Conservation (phyloP, 495 filamentous ascomycete genomes). For the Durotheca rogersii region DNA sequence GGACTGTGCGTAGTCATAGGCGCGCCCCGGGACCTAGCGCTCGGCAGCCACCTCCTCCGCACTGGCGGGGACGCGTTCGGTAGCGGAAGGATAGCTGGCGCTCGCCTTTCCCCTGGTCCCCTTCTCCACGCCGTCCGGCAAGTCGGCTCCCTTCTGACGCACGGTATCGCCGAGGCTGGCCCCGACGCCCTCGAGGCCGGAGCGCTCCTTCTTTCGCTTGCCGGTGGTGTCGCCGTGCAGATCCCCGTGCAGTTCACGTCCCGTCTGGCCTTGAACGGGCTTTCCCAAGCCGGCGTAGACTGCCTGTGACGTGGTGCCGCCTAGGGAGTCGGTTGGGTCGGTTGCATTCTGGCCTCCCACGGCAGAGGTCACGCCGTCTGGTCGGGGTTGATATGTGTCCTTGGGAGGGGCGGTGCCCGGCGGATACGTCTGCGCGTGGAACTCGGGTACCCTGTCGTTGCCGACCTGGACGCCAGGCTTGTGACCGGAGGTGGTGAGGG, state of each 20-base stretch:
- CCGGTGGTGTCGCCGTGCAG: conserved; percentile 27
- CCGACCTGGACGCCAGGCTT: conserved; percentile 62
- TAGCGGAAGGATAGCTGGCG: conserved; percentile 40
- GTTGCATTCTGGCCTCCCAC: conserved; percentile 18
- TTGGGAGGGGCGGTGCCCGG: conserved; percentile 65
- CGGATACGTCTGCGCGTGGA: conserved; percentile 59
- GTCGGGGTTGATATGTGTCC: conserved; percentile 60
- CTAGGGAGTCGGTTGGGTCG: conserved; percentile 54
- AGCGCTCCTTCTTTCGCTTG: conserved; percentile 52
- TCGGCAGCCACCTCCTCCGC: conserved; percentile 53
- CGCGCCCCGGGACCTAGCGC: conserved; percentile 21
- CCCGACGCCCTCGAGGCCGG: conserved; percentile 58
- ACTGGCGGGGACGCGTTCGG: conserved; percentile 41
- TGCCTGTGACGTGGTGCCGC: conserved; percentile 63
- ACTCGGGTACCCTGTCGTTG: conserved; percentile 62
- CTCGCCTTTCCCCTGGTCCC: conserved; percentile 41
- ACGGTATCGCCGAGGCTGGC: conserved; percentile 35
- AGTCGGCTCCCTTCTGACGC: conserved; percentile 43
- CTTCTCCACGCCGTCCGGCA: conserved; percentile 38
- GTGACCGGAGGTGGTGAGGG: conserved; percentile 59
- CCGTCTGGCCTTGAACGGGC: conserved; percentile 62
- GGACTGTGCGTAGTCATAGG: conserved; percentile 23
- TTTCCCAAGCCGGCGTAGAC: conserved; percentile 62
- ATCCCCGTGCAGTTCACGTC: conserved; percentile 56
- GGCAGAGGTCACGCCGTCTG: conserved; percentile 48